Base-by-base conservation (phyloP, 441 rosid species). In the Melastoma candidum region DNA sequence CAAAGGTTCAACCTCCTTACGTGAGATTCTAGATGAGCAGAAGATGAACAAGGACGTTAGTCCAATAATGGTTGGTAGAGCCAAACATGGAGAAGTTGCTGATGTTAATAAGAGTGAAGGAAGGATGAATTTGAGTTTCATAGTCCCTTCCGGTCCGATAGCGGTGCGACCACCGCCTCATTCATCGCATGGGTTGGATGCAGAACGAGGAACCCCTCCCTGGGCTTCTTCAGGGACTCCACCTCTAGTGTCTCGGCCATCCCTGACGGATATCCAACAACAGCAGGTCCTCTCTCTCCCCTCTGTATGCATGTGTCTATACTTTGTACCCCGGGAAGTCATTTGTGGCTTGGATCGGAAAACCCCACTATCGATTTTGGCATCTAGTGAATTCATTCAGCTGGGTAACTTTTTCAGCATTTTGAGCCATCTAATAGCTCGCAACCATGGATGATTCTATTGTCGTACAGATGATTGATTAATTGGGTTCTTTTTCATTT, bases 191-290 rank as follows among this genome's bases (percentile, higher is more conserved):
- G 68, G 76, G 44, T 65, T 71, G 50, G 99, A 87, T 64, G 67
- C 64, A 1, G 95, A 86, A 51, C 82, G 14, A 65, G 71, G 85
- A 74, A 82, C 90, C 9, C 95, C 97, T 70, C 83, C 96, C 50
- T 94, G 97, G 99, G 87, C 77, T 59, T 45, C 69, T 59, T 83
- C 96, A 9, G 82, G 82, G 53, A 86, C 96, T 51, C 90, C 99
- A 32, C 96, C 87, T 50, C 70, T 56, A 53, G 66, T 22, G 56
- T 76, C 84, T 58, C 86, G 89, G 17, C 97, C 94, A 44, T 94
- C 96, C 59, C 85, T 94, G 8, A 80, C 95, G 77, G 87, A 89
- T 68, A 94, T 94, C 66, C 99, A 94, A 74, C 76, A 84, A 84
- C 99, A 84, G 68, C 94, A 94, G 96, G 99, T 82, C 49, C 27